Percentiles rank a stretch among this genome's conserved stretches.
Conservation (phyloP, 257 asterid genomes). For the Ehretia macrophylla region DNA sequence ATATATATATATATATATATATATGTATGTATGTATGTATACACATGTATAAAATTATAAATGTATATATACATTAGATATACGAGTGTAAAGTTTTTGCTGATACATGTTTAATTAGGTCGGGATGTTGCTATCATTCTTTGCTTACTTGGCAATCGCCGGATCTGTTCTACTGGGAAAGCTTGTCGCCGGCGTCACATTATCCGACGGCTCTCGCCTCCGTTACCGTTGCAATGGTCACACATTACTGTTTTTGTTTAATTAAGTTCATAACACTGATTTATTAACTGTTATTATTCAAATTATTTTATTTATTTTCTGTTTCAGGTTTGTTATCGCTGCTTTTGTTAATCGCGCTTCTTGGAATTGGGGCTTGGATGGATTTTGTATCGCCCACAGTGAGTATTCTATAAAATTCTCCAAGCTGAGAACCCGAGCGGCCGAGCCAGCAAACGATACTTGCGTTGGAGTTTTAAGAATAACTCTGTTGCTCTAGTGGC, state of each 20-base stretch:
- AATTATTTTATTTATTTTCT: background rate
- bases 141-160: conserved; percentile 59
- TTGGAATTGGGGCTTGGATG: conserved; percentile 66
- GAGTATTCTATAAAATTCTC: conserved; percentile 21
- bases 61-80: too few species aligned
- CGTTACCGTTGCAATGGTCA: conserved; percentile 83
- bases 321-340: conserved; percentile 51
- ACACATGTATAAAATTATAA: too few species aligned
- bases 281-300: background rate
- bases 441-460: too few species aligned
- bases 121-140: conserved; percentile 48
- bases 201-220: conserved; percentile 76
- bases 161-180: conserved; percentile 88
- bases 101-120: conserved; percentile 33
- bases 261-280: background rate
- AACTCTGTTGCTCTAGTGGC: too few species aligned
- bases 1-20: background rate
- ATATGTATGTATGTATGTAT: background rate
- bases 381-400: conserved; percentile 65
- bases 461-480: too few species aligned
- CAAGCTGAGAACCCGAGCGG: too few species aligned
- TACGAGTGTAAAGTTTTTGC: background rate
- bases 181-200: conserved; percentile 57
- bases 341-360: conserved; percentile 46
- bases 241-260: conserved; percentile 1